phyloP scores from a whole-genome alignment of 2,329 filamentous ascomycete species.

The Pestalotiopsis sp. region DNA sequence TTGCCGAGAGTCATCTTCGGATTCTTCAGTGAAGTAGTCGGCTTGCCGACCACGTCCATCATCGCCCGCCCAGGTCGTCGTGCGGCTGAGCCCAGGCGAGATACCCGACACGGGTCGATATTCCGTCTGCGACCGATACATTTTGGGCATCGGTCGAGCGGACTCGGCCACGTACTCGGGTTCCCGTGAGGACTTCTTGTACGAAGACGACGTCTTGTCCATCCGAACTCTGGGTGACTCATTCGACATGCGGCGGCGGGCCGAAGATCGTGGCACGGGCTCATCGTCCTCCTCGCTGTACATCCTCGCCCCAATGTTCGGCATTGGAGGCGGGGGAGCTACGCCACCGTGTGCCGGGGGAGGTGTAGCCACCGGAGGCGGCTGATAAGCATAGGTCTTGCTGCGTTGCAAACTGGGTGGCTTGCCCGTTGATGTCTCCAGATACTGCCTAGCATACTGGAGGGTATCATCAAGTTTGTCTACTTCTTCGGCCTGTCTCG shows the following conservation, averaged over 20 bases:
- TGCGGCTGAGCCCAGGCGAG: constrained; percentile 6
- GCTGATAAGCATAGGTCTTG: constrained; percentile 22
- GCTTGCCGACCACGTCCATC: neutral
- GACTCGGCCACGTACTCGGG: neutral
- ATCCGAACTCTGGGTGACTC: constrained; percentile 20
- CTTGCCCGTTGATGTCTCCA: constrained; percentile 27
- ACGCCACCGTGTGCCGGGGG: constrained; percentile 24
- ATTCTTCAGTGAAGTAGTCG: constrained; percentile 12
- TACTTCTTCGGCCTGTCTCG: constrained; percentile 19
- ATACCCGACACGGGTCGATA: constrained; percentile 10
- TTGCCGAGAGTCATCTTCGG: constrained; percentile 9
- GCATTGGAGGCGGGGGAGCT: constrained; percentile 23
- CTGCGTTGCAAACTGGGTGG: constrained; percentile 17
- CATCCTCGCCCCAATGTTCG: constrained; percentile 16
- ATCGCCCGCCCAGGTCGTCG: constrained; percentile 11
- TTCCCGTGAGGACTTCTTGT: constrained; percentile 14
- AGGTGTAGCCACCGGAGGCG: constrained; percentile 30
- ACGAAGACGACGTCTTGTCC: constrained; percentile 17
- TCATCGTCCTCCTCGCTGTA: constrained; percentile 29
- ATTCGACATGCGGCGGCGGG: constrained; percentile 27
- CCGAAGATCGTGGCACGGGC: constrained; percentile 22
- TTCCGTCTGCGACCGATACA: constrained; percentile 11
- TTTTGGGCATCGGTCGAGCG: constrained; percentile 8
- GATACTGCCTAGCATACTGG: constrained; percentile 27
- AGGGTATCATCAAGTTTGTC: constrained; percentile 26